Base-by-base conservation (phyloP, 495 filamentous ascomycete species). In the Aspergillus bridgeri region DNA sequence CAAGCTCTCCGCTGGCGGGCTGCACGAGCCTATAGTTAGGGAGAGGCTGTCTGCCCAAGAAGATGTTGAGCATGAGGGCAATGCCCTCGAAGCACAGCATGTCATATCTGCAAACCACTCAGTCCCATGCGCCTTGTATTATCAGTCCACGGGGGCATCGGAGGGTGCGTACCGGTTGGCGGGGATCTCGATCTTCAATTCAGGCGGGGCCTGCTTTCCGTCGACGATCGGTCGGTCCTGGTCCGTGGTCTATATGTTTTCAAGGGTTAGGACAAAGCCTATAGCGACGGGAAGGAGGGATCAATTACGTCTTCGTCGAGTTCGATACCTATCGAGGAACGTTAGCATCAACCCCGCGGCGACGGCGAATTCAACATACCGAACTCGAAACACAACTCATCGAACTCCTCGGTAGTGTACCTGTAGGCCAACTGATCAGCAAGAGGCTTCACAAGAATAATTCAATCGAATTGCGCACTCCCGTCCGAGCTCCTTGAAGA, bases 51-150 rank as follows among this genome's bases (percentile, higher is more conserved):
- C 85, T 88, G 51, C 84, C 89, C 54, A 87, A 75, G 86, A 98
- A 99, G 73, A 99, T 89, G 68, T 96, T 96, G 54, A 99, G 81
- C 84, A 93, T 93, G 64, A 96, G 81, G 51, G 91, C 87, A 69
- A 99, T 95, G 48, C 94, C 94, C 75, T 99, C 94, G 76, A 97
- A 96, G 69, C 94, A 99, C 25, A 99, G 85, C 85, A 98, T 88
- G 67, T 99, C 94, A 85, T 98, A 98, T 82, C 93, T 88, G 65
- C 8, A 48, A 33, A 42, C 24, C 11, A 59, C 57, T 79, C 62
- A 75, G 60, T 57, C 60, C 54, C 51, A 20, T 15, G 47, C 20
- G 29, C n/a, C 29, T 18, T 23, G 7, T 19, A 20, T 24, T 42
- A 52, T 51, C 21, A 38, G 1, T 11, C 6, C 22, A 33, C 23